Evolutionary conservation across 2,329 filamentous ascomycete genomes (phyloP).

Genomic region (Diplodia seriata): DNA sequence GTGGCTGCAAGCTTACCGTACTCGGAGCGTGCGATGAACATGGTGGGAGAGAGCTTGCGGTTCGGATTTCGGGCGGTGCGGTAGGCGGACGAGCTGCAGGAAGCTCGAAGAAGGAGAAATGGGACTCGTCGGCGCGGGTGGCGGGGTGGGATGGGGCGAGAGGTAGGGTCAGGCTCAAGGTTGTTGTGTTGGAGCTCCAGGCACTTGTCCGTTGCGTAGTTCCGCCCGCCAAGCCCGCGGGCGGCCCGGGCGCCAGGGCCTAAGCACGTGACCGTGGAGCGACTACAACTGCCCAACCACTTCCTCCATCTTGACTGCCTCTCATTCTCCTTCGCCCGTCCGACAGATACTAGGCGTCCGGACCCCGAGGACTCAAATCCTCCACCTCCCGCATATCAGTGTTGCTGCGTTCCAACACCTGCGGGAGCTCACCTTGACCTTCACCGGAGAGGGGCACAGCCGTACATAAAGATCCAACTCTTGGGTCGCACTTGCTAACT

Average conservation of each 20-base stretch:
- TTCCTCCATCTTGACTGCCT: too few species aligned
- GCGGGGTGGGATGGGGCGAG: constrained; percentile 8
- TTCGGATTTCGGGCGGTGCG: constrained; percentile 36
- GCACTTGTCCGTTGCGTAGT: constrained; percentile 31
- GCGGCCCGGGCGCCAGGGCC: constrained; percentile 1
- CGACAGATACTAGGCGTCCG: too few species aligned
- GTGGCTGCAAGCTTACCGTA: constrained; percentile 74
- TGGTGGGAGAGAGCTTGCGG: constrained; percentile 19
- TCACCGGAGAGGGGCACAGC: too few species aligned
- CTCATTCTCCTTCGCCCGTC: too few species aligned
- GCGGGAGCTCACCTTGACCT: too few species aligned
- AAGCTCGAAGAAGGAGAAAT: constrained; percentile 12
- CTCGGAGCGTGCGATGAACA: constrained; percentile 99
- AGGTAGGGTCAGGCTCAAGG: constrained; percentile 1
- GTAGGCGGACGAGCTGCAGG: constrained; percentile 15
- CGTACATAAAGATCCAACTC: too few species aligned
- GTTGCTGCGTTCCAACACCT: too few species aligned
- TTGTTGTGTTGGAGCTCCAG: constrained; percentile 34
- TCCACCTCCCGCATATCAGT: too few species aligned
- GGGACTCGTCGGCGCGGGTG: background rate
- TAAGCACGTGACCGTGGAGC: constrained; percentile 10
- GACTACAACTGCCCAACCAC: background rate
- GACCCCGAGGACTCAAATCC: too few species aligned
- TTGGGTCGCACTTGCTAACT: too few species aligned
- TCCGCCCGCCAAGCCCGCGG: constrained; percentile 28